Conservation (phyloP, 1,139 yeast species). For the Arxiozyma telluris region DNA sequence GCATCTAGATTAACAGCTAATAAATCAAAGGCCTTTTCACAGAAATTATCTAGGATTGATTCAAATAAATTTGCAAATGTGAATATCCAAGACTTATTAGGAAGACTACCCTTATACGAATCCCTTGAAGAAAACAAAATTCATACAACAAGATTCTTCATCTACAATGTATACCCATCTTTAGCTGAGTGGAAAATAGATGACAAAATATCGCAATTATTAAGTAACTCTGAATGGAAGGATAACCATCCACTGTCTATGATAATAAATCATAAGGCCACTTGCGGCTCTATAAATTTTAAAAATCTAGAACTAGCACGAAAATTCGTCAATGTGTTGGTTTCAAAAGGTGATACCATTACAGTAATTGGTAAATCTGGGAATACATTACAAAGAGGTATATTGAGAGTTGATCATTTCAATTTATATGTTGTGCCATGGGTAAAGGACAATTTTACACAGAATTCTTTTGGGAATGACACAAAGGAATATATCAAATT, state of each 20-base stretch:
- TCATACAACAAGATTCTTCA: conserved; percentile 15
- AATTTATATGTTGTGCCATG: conserved; percentile 19
- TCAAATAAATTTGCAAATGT: not conserved
- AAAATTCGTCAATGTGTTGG: conserved; percentile 10
- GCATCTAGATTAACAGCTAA: not conserved
- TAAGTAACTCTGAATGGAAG: conserved; percentile 16
- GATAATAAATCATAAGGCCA: conserved; percentile 23
- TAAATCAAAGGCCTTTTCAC: not conserved
- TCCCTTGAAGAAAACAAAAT: conserved; percentile 8
- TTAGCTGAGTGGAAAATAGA: conserved; percentile 25
- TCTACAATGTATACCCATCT: conserved; percentile 23
- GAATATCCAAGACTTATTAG: not conserved
- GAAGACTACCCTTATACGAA: conserved; percentile 15
- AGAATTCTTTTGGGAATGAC: conserved; percentile 16
- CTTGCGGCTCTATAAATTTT: conserved; percentile 24
- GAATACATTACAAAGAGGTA: conserved; percentile 11
- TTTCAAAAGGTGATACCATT: not conserved
- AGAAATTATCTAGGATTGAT: not conserved
- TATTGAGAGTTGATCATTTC: conserved; percentile 14
- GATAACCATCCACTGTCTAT: conserved; percentile 18
- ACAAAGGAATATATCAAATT: conserved; percentile 15
- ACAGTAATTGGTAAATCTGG: conserved; percentile 2
- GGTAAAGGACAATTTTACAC: conserved; percentile 15
- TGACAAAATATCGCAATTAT: conserved; percentile 15
- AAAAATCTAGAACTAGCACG: conserved; percentile 12